Evolutionary conservation across 192 early-diverging fungal species (phyloP).

Genomic region (Rhizophlyctis rosea): DNA sequence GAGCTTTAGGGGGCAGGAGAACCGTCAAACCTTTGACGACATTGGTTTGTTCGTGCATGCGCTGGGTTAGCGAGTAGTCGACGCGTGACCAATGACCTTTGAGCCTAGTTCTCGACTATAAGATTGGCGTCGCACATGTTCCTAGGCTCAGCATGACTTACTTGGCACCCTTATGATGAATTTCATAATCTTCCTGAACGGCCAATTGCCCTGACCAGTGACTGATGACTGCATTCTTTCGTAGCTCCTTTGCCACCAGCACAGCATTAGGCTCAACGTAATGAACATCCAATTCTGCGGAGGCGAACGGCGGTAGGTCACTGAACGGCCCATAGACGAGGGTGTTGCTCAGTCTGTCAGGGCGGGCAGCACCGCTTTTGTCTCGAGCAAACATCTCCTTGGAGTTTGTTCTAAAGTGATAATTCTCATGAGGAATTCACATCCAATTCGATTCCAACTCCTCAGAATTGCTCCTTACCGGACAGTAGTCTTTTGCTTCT

Average conservation of each 20-base stretch:
- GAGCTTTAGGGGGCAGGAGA: constrained; percentile 65
- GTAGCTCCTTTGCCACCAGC: constrained; percentile 53
- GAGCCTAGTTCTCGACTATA: constrained; percentile 4
- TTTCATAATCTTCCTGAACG: constrained; percentile 75
- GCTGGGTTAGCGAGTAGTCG: constrained; percentile 53
- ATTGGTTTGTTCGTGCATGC: constrained; percentile 45
- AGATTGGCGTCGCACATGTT: neutral
- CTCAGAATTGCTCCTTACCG: too few species aligned
- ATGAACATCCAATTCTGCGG: constrained; percentile 53
- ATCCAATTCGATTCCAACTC: too few species aligned
- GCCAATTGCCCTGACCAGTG: constrained; percentile 80
- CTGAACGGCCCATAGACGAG: constrained; percentile 74
- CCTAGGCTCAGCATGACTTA: constrained; percentile 39
- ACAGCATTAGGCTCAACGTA: constrained; percentile 62
- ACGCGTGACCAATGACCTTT: constrained; percentile 70
- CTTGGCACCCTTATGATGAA: constrained; percentile 76
- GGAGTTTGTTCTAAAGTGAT: too few species aligned
- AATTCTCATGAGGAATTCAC: too few species aligned
- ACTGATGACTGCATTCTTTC: constrained; percentile 76
- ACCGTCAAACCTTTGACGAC: constrained; percentile 51
- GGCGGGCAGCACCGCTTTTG: too few species aligned
- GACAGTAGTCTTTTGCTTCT: constrained; percentile 77
- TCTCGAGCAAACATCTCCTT: too few species aligned
- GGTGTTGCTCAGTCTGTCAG: too few species aligned
- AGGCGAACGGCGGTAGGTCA: constrained; percentile 38